Percentiles rank a stretch among this genome's conserved stretches.
Conservation (phyloP, 2,329 filamentous ascomycete genomes). For the Microdochium nivale region DNA sequence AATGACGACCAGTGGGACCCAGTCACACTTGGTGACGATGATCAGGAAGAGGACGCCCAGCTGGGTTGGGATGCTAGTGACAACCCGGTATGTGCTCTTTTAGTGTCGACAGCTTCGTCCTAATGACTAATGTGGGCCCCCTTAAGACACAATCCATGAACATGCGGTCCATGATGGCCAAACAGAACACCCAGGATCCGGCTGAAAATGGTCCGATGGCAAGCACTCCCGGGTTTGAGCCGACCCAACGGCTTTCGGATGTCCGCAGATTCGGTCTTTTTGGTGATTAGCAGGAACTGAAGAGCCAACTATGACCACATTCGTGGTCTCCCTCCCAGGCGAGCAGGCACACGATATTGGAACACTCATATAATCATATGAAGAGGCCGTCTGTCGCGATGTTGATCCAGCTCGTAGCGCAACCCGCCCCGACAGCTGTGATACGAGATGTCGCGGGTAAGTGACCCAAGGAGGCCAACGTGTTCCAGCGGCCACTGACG, state of each 20-base stretch:
- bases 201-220: slow-evolving; percentile 6
- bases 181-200: slow-evolving; percentile 14
- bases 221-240: slow-evolving; percentile 40
- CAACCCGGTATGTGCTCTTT: slow-evolving; percentile 46
- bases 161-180: slow-evolving; percentile 28
- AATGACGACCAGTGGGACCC: slow-evolving; percentile 69
- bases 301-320: neutral
- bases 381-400: slow-evolving; percentile 24
- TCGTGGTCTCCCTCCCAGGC: slow-evolving; percentile 5
- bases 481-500: slow-evolving; percentile 61
- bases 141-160: slow-evolving; percentile 36
- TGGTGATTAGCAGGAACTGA: slow-evolving; percentile 13
- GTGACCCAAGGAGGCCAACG: slow-evolving; percentile 50
- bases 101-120: neutral
- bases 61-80: slow-evolving; percentile 68
- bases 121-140: slow-evolving; percentile 1
- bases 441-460: slow-evolving; percentile 44
- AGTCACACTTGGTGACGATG: slow-evolving; percentile 46
- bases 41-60: slow-evolving; percentile 57
- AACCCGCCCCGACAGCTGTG: slow-evolving; percentile 67
- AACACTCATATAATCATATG: no score
- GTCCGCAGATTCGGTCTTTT: slow-evolving; percentile 41
- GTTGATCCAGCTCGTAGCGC: slow-evolving; percentile 78
- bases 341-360: slow-evolving; percentile 6
- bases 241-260: slow-evolving; percentile 67